These are phyloP conservation scores for Luvunga scandens DNA, from an alignment of 345 rosid genomes.

Conservation along the genomic window DNA sequence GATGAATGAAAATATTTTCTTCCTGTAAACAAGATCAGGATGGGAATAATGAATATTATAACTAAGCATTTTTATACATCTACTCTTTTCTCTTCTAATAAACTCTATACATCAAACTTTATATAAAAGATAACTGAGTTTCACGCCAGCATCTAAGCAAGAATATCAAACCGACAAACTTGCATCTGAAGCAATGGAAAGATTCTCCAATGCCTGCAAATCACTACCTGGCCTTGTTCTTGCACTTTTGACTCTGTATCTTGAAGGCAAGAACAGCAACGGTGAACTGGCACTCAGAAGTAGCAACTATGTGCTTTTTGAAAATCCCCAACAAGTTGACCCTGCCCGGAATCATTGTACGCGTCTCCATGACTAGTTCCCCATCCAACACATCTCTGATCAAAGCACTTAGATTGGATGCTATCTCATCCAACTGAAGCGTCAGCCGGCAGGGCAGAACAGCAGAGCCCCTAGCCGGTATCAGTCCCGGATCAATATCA, in stretches of 20 bases:
- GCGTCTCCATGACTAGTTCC: slow-evolving; percentile 36
- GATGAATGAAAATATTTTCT: background rate
- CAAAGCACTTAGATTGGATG: slow-evolving; percentile 21
- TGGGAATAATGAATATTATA: background rate
- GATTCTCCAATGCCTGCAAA: background rate
- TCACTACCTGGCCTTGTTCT: slow-evolving; percentile 35
- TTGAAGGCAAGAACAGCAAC: slow-evolving; percentile 35
- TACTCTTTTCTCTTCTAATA: background rate
- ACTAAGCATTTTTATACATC: background rate
- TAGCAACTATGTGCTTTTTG: slow-evolving; percentile 33
- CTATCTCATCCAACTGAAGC: slow-evolving; percentile 39
- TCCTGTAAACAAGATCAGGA: background rate
- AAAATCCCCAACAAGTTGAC: slow-evolving; percentile 39
- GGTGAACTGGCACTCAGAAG: slow-evolving; percentile 38
- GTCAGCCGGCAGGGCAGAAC: slow-evolving; percentile 33
- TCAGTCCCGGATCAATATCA: slow-evolving; percentile 34
- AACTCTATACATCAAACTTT: background rate
- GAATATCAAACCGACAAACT: background rate
- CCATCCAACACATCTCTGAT: slow-evolving; percentile 35
- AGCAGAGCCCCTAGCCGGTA: slow-evolving; percentile 37
- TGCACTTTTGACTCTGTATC: slow-evolving; percentile 42
- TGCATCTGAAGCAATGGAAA: background rate
- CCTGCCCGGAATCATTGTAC: slow-evolving; percentile 50
- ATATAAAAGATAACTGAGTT: background rate
- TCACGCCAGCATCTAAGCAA: background rate